These are phyloP conservation scores for Pulveroboletus sp. DNA, from an alignment of 768 basidiomycete species.

Conservation along the genomic window DNA sequence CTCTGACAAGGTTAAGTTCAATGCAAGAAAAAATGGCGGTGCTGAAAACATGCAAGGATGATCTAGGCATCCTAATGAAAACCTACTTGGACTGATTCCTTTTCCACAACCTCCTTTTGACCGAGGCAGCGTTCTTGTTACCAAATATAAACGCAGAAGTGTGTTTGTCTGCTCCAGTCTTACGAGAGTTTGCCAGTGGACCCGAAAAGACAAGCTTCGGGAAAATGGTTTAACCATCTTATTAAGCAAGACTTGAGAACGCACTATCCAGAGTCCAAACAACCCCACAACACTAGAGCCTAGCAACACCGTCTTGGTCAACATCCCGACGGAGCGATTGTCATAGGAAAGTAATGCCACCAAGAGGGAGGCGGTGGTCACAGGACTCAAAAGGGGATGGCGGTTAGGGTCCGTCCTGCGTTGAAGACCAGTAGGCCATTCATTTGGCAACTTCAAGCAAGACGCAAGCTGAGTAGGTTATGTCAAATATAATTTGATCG, in stretches of 20 bases:
- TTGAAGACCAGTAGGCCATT: slow-evolving; percentile 31
- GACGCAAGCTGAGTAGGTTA: slow-evolving; percentile 1
- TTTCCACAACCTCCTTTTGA: slow-evolving; percentile 56
- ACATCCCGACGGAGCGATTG: slow-evolving; percentile 50
- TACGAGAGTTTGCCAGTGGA: slow-evolving; percentile 54
- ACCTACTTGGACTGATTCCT: slow-evolving; percentile 33
- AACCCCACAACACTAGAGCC: slow-evolving; percentile 51
- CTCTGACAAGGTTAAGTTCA: slow-evolving; percentile 31
- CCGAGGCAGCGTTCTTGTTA: slow-evolving; percentile 63
- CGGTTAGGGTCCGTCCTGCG: slow-evolving; percentile 22
- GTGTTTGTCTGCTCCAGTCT: slow-evolving; percentile 78
- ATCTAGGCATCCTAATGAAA: slow-evolving; percentile 18
- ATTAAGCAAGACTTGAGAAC: slow-evolving; percentile 27
- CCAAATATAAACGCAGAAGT: slow-evolving; percentile 79
- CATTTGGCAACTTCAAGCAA: slow-evolving; percentile 41
- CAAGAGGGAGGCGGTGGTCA: slow-evolving; percentile 49
- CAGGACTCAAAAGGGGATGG: slow-evolving; percentile 63
- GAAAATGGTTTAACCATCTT: slow-evolving; percentile 11
- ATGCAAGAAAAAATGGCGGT: slow-evolving; percentile 5
- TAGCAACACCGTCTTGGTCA: slow-evolving; percentile 49
- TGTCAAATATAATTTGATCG: slow-evolving; percentile 2
- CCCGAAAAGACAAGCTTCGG: slow-evolving; percentile 58
- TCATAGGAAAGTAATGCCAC: slow-evolving; percentile 68
- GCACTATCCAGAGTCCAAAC: slow-evolving; percentile 71
- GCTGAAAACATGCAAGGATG: slow-evolving; percentile 9